Evolutionary conservation across 352 stramenopile species (phyloP), one percentile per base, ranked within the genome.

Genomic region (Phytophthora tubulina): DNA sequence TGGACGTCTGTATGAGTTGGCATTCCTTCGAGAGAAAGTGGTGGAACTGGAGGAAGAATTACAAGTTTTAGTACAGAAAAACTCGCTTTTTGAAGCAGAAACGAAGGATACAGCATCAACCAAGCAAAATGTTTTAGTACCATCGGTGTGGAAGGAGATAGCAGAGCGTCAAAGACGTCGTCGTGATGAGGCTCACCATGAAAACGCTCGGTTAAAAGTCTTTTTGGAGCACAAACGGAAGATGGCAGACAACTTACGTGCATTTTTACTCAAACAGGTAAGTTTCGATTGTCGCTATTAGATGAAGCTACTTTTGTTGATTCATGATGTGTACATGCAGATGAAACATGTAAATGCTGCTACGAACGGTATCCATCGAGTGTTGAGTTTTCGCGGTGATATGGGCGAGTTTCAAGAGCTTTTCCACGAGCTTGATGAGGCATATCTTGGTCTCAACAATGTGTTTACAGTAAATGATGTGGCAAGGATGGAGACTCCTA

Each of bases 141-240:
- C 21, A 10, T 14, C 21, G 38, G 60, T 63, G 1, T 78, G 71
- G 65, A 62, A 50, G 35, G 46, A 49, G 6, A 67, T 78, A 15
- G 71, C 66, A 1, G 11, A 10, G 9, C 59, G 64, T 13, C 68
- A 72, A 54, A 11, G 45, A 21, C 55, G 61, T 8, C 30, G 49
- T 31, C 58, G 52, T 11, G 60, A 65, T 11, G 45, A 46, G 39
- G 39, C 64, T 15, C 59, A 80, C 45, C 60, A 62, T 30, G 73
- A 80, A 51, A 77, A 77, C 48, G 44, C 58, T 17, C 70, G 60
- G 2, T 33, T 81, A 7, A 78, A 63, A 30, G 31, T 67, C 6
- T 31, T 80, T 58, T 54, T 88, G 27, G 72, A 84, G 39, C 70
- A 70, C 17, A 77, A 88, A 52, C 62, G 81, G 53, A 76, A 78